These are phyloP conservation scores for Tetradesmus lagerheimii DNA, from an alignment of 139 green algal genomes.

Conservation along the genomic window DNA sequence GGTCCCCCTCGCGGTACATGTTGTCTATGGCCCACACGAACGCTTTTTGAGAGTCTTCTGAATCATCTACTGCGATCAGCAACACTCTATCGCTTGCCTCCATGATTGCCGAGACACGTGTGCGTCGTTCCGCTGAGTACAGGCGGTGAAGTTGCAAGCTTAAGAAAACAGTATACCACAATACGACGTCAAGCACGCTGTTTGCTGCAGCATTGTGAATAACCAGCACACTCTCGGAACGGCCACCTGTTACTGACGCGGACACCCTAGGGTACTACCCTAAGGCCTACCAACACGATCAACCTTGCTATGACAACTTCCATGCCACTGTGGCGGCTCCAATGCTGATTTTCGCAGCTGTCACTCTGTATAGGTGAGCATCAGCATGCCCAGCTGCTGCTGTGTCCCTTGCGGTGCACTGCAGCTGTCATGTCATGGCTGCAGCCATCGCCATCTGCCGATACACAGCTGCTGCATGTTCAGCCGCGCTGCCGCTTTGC, in stretches of 20 bases:
- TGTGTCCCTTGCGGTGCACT: too few relatives aligned
- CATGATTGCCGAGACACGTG: not conserved
- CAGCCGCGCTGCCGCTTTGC: not conserved
- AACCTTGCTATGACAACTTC: too few relatives aligned
- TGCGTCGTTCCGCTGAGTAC: not conserved
- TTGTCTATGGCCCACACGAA: constrained; percentile 63
- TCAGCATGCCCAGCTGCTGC: not conserved
- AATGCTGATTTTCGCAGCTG: too few relatives aligned
- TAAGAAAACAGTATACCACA: too few relatives aligned
- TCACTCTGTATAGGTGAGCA: not conserved
- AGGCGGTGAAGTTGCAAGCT: not conserved
- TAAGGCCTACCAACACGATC: too few relatives aligned
- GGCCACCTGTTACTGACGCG: not conserved
- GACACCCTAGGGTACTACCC: too few relatives aligned
- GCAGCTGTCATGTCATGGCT: too few relatives aligned
- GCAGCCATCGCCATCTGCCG: too few relatives aligned
- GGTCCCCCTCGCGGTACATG: constrained; percentile 55
- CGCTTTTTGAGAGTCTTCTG: constrained; percentile 52
- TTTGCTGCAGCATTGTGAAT: not conserved
- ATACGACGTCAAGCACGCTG: too few relatives aligned
- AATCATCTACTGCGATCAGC: constrained; percentile 66
- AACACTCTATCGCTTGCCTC: constrained; percentile 45
- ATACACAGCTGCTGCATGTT: not conserved
- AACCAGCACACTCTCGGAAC: not conserved
- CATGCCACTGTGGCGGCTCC: too few relatives aligned